Conservation (phyloP, 2,329 filamentous ascomycete species). For the Botrytis squamosa region DNA sequence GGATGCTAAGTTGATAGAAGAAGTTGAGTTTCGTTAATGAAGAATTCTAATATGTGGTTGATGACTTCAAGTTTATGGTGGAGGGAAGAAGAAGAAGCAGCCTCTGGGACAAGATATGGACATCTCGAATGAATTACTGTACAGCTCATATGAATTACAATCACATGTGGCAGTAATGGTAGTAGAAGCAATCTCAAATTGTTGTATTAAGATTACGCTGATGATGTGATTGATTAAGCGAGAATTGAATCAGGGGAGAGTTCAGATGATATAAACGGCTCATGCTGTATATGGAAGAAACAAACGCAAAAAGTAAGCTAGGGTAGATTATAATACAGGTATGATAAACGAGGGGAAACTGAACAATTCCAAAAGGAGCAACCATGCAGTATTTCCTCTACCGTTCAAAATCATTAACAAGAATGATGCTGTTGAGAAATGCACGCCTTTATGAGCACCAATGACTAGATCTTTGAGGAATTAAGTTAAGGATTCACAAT, state of each 20-base stretch:
- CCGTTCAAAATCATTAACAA: neutral
- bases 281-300: neutral
- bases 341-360: neutral
- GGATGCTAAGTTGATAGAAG: neutral
- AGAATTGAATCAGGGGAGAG: neutral
- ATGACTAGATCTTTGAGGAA: neutral
- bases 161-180: neutral
- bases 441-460: neutral
- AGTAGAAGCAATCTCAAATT: neutral
- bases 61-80: neutral
- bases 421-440: neutral
- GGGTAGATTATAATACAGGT: accelerated
- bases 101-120: neutral
- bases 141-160: neutral
- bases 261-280: neutral
- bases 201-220: neutral
- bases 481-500: accelerated
- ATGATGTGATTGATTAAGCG: neutral
- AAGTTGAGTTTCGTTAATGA: neutral
- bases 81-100: neutral
- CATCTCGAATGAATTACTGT: neutral
- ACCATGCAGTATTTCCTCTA: neutral
- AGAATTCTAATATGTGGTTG: neutral
- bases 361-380: neutral
- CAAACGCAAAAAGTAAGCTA: neutral